Percentiles rank a stretch among this genome's conserved stretches.
phyloP scores from a whole-genome alignment of 2,329 filamentous ascomycete genomes.

The Penicillium vulpinum region DNA sequence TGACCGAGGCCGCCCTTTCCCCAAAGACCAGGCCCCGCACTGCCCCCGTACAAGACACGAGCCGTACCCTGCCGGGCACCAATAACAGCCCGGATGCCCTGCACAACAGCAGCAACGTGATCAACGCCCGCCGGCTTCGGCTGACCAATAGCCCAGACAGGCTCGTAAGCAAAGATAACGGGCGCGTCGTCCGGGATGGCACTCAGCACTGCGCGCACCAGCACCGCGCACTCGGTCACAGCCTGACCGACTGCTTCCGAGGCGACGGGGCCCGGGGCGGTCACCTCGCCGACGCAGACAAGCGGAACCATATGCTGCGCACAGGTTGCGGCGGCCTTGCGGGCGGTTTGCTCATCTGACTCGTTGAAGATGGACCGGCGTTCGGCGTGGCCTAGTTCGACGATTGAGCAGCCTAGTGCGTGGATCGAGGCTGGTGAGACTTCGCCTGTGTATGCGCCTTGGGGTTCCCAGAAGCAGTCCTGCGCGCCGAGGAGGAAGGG shows the following conservation, averaged over 20 bases:
- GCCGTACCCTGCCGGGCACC: conserved; percentile 58
- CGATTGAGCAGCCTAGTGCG: conserved; percentile 68
- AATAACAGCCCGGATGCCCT: conserved; percentile 59
- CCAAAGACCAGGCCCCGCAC: conserved; percentile 77
- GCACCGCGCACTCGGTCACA: conserved; percentile 64
- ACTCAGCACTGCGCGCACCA: conserved; percentile 64
- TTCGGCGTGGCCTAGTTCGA: conserved; percentile 82
- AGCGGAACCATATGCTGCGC: conserved; percentile 72
- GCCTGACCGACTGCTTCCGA: conserved; percentile 56
- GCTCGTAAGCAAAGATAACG: conserved; percentile 80
- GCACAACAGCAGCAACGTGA: conserved; percentile 71
- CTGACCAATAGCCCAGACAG: conserved; percentile 85
- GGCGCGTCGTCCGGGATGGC: conserved; percentile 63
- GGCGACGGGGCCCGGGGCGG: conserved; percentile 48
- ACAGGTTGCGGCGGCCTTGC: conserved; percentile 68
- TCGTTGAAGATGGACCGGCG: conserved; percentile 71
- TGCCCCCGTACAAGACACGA: conserved; percentile 78
- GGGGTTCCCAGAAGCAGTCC: conserved; percentile 69
- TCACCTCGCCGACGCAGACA: conserved; percentile 76
- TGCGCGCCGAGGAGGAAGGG: conserved; percentile 70
- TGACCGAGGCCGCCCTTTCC: conserved; percentile 55
- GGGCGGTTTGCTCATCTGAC: conserved; percentile 66
- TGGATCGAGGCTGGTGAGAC: conserved; percentile 68
- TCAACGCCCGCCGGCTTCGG: conserved; percentile 68
- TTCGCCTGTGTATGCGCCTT: conserved; percentile 75